These are phyloP conservation scores for Metschnikowia lachancei DNA, from an alignment of 805 yeast genomes.

Conservation along the genomic window DNA sequence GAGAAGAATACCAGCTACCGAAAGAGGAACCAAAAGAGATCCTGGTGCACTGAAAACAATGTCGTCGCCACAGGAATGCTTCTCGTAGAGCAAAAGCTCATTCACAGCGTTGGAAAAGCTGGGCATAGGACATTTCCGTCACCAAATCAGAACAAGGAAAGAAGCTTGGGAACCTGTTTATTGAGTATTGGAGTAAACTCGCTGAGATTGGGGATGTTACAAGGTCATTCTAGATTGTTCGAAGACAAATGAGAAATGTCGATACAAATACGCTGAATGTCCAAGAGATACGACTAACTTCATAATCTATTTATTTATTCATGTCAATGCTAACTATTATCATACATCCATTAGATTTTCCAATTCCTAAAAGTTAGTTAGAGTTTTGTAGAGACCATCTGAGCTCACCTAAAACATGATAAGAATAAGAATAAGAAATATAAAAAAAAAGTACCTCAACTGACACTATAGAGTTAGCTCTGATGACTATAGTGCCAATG, in stretches of 20 bases:
- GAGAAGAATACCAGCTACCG: too few species aligned
- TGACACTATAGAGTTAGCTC: slow-evolving; percentile 77
- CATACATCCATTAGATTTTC: slow-evolving; percentile 7
- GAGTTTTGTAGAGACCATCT: background rate
- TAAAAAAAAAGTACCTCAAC: slow-evolving; percentile 50
- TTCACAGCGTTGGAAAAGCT: slow-evolving; percentile 79
- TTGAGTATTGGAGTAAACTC: slow-evolving; percentile 55
- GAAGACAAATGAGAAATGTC: slow-evolving; percentile 84
- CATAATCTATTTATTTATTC: background rate
- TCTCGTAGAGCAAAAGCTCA: slow-evolving; percentile 74
- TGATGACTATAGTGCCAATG: slow-evolving; percentile 67
- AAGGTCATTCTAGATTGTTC: slow-evolving; percentile 89
- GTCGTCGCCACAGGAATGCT: slow-evolving; percentile 86
- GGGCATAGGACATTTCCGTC: slow-evolving; percentile 94
- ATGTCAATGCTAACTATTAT: background rate
- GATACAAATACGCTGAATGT: slow-evolving; percentile 67
- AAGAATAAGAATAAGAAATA: background rate
- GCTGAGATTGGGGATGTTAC: slow-evolving; percentile 71
- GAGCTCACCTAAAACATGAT: background rate
- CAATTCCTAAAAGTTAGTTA: slow-evolving; percentile 14
- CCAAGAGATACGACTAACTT: slow-evolving; percentile 36
- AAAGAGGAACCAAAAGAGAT: too few species aligned
- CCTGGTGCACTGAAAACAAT: slow-evolving; percentile 35
- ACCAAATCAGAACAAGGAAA: slow-evolving; percentile 74
- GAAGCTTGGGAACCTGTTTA: slow-evolving; percentile 68